Percentiles rank a stretch among this genome's conserved stretches.
Evolutionary conservation across 495 filamentous ascomycete species (phyloP).

Genomic region (Endocarpon pusillum): DNA sequence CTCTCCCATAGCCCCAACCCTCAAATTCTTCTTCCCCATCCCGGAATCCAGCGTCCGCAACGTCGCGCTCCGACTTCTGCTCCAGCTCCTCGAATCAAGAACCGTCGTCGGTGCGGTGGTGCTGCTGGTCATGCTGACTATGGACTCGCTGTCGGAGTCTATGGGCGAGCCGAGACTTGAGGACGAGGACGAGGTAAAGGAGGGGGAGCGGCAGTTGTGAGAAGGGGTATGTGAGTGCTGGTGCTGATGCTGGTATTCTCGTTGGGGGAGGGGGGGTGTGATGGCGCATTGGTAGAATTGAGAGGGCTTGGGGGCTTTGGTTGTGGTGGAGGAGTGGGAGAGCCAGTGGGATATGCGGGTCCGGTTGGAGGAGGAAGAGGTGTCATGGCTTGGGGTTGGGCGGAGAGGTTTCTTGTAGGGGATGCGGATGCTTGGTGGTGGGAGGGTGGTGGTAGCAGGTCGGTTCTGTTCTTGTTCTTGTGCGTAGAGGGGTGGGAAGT

Average conservation of each 20-base stretch:
- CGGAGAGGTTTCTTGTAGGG: background rate
- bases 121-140: background rate
- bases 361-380: background rate
- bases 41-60: too few relatives aligned
- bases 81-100: too few relatives aligned
- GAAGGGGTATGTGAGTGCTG: background rate
- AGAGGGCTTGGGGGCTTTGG: background rate
- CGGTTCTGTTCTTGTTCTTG: background rate
- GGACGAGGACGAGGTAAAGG: background rate
- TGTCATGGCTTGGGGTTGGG: background rate
- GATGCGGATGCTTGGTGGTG: background rate
- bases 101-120: constrained; percentile 1
- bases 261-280: background rate
- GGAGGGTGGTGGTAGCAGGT: background rate
- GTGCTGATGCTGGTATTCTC: background rate
- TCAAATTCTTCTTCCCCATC: too few relatives aligned
- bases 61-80: too few relatives aligned
- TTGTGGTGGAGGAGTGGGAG: background rate
- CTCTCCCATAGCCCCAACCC: too few relatives aligned
- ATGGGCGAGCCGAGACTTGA: constrained; percentile 1
- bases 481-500: background rate
- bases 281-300: background rate
- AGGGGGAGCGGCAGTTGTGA: background rate
- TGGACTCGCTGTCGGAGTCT: background rate
- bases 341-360: background rate